Conservation (phyloP, 176 grass and related monocot species). For the Carex littledalei region DNA sequence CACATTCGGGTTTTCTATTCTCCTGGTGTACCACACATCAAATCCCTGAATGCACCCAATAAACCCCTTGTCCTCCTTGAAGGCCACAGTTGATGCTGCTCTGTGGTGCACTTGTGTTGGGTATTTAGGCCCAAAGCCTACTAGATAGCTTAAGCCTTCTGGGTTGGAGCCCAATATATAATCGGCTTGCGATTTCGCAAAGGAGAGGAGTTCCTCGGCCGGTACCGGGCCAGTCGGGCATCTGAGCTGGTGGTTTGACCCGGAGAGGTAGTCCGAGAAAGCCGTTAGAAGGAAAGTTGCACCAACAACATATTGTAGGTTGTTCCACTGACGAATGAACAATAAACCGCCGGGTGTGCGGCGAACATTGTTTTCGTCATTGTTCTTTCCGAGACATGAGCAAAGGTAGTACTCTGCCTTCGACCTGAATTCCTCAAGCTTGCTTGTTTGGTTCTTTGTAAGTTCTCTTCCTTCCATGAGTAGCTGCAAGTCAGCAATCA, state of each 20-base stretch:
- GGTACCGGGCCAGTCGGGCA: background rate
- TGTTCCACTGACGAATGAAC: slow-evolving; percentile 85
- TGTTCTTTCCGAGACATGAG: slow-evolving; percentile 66
- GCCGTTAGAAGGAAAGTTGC: slow-evolving; percentile 71
- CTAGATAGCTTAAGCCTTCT: slow-evolving; percentile 55
- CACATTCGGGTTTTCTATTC: slow-evolving; percentile 50
- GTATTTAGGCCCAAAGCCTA: slow-evolving; percentile 49
- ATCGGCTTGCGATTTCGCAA: slow-evolving; percentile 57
- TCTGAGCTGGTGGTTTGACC: slow-evolving; percentile 32
- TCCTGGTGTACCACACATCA: slow-evolving; percentile 61
- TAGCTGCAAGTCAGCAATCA: slow-evolving; percentile 35
- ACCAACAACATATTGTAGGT: slow-evolving; percentile 72
- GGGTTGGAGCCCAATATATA: slow-evolving; percentile 78
- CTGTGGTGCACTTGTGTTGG: slow-evolving; percentile 73
- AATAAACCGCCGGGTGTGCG: slow-evolving; percentile 70
- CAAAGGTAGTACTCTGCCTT: slow-evolving; percentile 77
- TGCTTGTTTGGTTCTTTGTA: slow-evolving; percentile 19
- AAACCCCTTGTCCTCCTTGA: slow-evolving; percentile 44
- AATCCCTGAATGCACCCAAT: slow-evolving; percentile 87
- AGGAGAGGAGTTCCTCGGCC: slow-evolving; percentile 34
- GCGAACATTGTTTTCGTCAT: slow-evolving; percentile 49
- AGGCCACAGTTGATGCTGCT: slow-evolving; percentile 59
- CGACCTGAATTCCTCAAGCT: slow-evolving; percentile 41
- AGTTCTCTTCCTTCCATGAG: slow-evolving; percentile 51
- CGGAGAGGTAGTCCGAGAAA: slow-evolving; percentile 47